Base-by-base conservation (phyloP, 2,329 filamentous ascomycete species). In the Calonectria crousiana region DNA sequence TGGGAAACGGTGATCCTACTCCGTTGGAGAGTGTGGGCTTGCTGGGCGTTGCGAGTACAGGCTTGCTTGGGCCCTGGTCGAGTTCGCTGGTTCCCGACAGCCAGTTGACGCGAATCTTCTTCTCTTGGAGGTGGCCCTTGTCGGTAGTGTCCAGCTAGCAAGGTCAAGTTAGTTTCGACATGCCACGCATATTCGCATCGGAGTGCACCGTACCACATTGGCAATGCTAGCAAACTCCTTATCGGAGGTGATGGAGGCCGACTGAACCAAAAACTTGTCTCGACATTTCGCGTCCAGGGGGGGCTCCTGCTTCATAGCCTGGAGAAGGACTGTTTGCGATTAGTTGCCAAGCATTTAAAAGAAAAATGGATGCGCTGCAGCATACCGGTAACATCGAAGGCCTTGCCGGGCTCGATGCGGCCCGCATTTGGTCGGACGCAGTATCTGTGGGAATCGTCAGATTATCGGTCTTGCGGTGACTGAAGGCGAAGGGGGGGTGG, bases 231-330 rank as follows among this genome's bases (percentile, higher is more conserved):
- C 89, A 81, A 95, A 95, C 82, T 98, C 95, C 87, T 95, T 95
- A 82, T 98, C 95, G 76, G 92, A 89, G 28, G 93, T 93, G 78
- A 98, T 94, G 67, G 92, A 89, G 64, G 98, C 95, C 32, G 96
- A 97, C 87, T 98, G 96, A 44, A 98, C 96, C 69, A 98, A 91
- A 86, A 98, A 98, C 88, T 98, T 98, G 90, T 98, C 96, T 85
- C 95, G 94, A 88, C 97, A 99, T 85, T 95, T 96, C 76, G 94
- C 93, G 84, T 98, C 96, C 72, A 89, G 85, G 26, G 96, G 91
- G 71, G 96, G 96, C 82, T 98, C 96, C 83, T 95, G 92, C 89
- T 98, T 98, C 97, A 99, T 98, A 30, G 96, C 95, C 88, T 99
- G 97, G 52, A 99, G 92, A 47, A 98, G 93, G 73, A 99, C 97